Evolutionary conservation across 208 protist genomes (phyloP), one percentile per base, ranked within the genome.

Genomic region (Trypanosoma caninum): DNA sequence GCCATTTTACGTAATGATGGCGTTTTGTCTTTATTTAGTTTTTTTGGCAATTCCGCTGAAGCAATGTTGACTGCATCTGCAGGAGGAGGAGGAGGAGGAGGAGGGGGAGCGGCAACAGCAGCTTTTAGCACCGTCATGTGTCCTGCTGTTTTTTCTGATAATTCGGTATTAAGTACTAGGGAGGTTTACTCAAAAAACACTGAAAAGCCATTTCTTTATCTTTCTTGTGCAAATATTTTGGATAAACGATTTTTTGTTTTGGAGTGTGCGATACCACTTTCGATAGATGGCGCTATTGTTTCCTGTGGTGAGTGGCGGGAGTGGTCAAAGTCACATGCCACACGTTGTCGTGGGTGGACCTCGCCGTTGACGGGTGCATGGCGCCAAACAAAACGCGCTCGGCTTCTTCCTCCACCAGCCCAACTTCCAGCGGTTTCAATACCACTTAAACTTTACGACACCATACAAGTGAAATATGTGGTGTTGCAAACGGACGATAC

Each of bases 321-420:
- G 52, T 67, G 65, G 1, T 63, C 74, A 7, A 76, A 80, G 53
- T 46, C 59, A 35, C 41, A 69, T 3, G 70, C 86, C 31, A 30
- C 31, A 9, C 86, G 89, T 18, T 93, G 86, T 54, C 89, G 89
- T 35, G 89, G 89, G 28, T 95, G 86, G 84, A 73, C 59, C 6
- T 80, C 86, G 23, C 8, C 76, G 34, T 65, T 95, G 48, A 92
- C 89, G n/a, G 42, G 33, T 28, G 72, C 79, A 11, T 95, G 89
- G 87, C 78, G 89, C 6, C 57, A 81, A 35, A 95, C 89, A 4
- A 74, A 76, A 27, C 59, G 53, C 13, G 84, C 86, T 6, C 74
- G 82, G 0, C 71, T 30, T 28, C 69, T 95, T 34, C 89, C 89
- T 11, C 83, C 89, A 0, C 41, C 61, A n/a, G 74, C 82, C 2